phyloP scores from a whole-genome alignment of 169 alveolate genomes.

The Theileria equi region DNA sequence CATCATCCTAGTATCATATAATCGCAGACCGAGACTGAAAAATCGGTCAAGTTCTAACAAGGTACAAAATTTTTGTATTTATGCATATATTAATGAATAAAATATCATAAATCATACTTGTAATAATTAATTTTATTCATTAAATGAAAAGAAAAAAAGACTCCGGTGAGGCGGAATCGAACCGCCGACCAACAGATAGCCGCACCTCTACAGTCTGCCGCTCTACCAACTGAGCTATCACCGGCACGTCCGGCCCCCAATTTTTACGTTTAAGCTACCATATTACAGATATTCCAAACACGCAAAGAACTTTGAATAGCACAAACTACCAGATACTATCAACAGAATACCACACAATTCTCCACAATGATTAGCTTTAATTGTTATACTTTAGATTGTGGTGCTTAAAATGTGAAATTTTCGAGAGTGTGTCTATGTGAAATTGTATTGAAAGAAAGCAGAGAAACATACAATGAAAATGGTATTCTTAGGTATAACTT shows the following conservation, averaged over 20 bases:
- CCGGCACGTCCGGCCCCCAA: slow-evolving; percentile 70
- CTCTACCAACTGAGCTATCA: slow-evolving; percentile 96
- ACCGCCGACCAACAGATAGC: slow-evolving; percentile 94
- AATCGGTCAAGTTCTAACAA: not conserved
- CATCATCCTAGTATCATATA: not conserved
- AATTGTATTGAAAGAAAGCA: not conserved
- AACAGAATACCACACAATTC: no score
- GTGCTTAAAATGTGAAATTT: no score
- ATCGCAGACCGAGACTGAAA: not conserved
- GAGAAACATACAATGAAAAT: slow-evolving; percentile 29
- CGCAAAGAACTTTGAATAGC: not conserved
- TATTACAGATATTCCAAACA: not conserved
- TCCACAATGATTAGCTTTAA: no score
- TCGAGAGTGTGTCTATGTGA: no score
- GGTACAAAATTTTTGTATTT: not conserved
- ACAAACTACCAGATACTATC: no score
- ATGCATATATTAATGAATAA: not conserved
- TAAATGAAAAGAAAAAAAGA: slow-evolving; percentile 20
- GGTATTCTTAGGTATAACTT: slow-evolving; percentile 50
- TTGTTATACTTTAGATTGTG: no score
- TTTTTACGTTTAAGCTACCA: not conserved
- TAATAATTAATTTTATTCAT: not conserved
- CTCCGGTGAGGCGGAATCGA: slow-evolving; percentile 95
- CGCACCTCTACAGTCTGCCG: slow-evolving; percentile 93
- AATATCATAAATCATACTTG: not conserved